Evolutionary conservation across 106 monocot genomes (phyloP).

Genomic region (Dendrobium catenatum): DNA sequence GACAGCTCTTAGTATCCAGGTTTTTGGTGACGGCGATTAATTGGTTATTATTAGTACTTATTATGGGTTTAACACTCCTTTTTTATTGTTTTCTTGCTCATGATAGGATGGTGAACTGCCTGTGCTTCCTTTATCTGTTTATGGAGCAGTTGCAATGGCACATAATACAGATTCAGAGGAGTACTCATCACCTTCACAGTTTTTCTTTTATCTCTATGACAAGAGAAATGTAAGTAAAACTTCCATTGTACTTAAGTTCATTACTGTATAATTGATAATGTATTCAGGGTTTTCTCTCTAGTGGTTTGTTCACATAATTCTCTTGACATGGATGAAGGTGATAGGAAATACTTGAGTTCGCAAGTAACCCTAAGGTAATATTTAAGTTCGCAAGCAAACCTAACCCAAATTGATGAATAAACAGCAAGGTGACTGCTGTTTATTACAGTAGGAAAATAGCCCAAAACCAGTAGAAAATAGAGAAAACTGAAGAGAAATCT

Average conservation of each 20-base stretch:
- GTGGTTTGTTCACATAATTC: too few species aligned
- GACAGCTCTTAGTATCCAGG: conserved; percentile 82
- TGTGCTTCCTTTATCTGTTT: conserved; percentile 87
- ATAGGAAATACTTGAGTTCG: too few species aligned
- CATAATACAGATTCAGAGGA: conserved; percentile 75
- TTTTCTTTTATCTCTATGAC: conserved; percentile 97
- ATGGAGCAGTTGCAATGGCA: conserved; percentile 93
- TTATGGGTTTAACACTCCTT: background rate
- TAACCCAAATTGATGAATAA: too few species aligned
- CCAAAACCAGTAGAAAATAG: too few species aligned
- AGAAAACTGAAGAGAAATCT: too few species aligned
- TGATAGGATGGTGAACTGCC: conserved; percentile 88
- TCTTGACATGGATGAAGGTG: too few species aligned
- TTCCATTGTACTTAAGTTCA: background rate
- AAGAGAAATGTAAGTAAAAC: conserved; percentile 74
- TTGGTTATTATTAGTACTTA: background rate
- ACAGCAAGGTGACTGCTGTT: too few species aligned
- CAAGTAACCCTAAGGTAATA: too few species aligned
- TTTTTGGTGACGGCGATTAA: conserved; percentile 17
- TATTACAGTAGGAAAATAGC: too few species aligned
- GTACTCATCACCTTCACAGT: conserved; percentile 82
- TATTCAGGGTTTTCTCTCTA: background rate
- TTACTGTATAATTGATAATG: background rate
- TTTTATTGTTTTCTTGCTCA: conserved; percentile 4
- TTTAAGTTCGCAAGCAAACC: too few species aligned